phyloP scores from a whole-genome alignment of 257 asterid genomes.

The Scutellaria baicalensis region DNA sequence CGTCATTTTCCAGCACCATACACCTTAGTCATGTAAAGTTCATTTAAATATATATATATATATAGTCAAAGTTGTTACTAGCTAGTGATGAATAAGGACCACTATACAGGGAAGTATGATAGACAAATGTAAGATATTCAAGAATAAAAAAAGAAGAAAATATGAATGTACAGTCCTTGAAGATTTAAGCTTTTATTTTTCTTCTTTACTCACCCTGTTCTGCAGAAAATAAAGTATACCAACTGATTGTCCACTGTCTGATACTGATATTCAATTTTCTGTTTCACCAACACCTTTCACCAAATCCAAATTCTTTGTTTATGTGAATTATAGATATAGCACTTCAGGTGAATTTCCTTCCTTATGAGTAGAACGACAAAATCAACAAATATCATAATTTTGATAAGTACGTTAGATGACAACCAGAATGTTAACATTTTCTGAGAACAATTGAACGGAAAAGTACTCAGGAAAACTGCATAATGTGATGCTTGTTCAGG shows the following conservation, averaged over 20 bases:
- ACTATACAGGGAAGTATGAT: not conserved
- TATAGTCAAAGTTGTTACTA: not conserved
- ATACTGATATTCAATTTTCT: not conserved
- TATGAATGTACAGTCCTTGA: not conserved
- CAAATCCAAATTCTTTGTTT: not conserved
- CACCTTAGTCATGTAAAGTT: not conserved
- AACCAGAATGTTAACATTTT: not conserved
- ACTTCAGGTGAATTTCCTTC: not conserved
- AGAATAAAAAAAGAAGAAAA: no score
- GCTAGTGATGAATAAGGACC: not conserved
- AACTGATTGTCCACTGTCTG: not conserved
- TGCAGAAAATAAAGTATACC: not conserved
- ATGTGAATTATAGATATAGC: not conserved
- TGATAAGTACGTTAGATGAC: not conserved
- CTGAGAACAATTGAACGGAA: not conserved
- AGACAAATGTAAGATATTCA: not conserved
- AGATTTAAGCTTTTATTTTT: not conserved
- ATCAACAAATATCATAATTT: not conserved
- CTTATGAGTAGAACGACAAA: not conserved
- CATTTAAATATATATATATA: no score
- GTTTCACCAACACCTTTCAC: not conserved
- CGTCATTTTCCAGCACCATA: not conserved
- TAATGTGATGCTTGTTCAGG: not conserved
- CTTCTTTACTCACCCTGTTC: not conserved
- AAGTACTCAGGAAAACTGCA: not conserved